phyloP scores from a whole-genome alignment of 495 filamentous ascomycete species.

The Haplographium delicatum region DNA sequence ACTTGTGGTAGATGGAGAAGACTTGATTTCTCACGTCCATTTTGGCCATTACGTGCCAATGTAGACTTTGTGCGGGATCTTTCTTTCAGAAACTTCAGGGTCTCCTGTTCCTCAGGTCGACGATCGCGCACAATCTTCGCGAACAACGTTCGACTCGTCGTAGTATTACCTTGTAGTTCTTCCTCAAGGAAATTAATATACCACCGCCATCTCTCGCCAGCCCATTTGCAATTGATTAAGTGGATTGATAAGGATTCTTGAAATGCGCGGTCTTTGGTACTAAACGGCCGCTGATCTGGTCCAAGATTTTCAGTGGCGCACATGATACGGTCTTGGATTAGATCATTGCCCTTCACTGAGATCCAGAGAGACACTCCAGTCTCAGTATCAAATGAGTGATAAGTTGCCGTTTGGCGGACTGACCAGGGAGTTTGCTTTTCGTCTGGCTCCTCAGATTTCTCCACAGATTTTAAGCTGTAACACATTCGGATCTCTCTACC shows the following conservation, averaged over 20 bases:
- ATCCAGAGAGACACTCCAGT: slow-evolving; percentile 34
- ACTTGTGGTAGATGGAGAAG: background rate
- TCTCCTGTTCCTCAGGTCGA: background rate
- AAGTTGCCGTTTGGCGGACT: slow-evolving; percentile 35
- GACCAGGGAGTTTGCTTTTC: slow-evolving; percentile 35
- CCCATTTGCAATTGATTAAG: slow-evolving; percentile 38
- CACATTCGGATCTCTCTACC: slow-evolving; percentile 37
- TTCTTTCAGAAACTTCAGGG: background rate
- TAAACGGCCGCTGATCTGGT: too few species aligned
- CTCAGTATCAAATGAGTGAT: slow-evolving; percentile 40
- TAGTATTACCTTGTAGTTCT: slow-evolving; percentile 24
- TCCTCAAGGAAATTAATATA: slow-evolving; percentile 41
- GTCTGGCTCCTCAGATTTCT: slow-evolving; percentile 21
- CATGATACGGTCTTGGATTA: slow-evolving; percentile 26
- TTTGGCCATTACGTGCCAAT: background rate
- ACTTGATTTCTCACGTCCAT: background rate
- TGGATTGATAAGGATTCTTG: slow-evolving; percentile 32
- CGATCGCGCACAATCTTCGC: slow-evolving; percentile 5
- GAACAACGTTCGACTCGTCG: slow-evolving; percentile 24
- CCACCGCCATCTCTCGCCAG: slow-evolving; percentile 40
- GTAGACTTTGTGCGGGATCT: background rate
- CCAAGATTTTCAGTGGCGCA: too few species aligned
- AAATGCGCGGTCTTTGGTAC: slow-evolving; percentile 25
- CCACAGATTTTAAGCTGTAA: slow-evolving; percentile 41
- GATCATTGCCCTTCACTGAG: slow-evolving; percentile 35